Percentiles rank a stretch among this genome's conserved stretches.
These are phyloP conservation scores for Apostasia ramifera DNA, from an alignment of 106 monocot genomes.

Conservation along the genomic window DNA sequence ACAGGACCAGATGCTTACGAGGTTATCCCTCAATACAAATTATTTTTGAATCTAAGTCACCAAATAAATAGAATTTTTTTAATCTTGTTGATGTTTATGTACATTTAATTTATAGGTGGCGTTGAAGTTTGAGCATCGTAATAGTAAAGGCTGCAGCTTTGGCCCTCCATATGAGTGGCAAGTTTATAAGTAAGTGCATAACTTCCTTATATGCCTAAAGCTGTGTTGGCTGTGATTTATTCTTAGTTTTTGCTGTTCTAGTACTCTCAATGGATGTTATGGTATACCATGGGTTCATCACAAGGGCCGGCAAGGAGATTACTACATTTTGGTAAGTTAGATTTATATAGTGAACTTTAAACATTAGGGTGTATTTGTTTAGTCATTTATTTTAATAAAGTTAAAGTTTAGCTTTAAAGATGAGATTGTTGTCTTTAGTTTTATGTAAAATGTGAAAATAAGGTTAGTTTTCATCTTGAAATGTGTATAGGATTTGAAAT, in stretches of 20 bases:
- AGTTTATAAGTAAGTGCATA: conserved; percentile 71
- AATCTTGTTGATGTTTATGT: background rate
- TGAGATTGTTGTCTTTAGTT: background rate
- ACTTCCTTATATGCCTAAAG: background rate
- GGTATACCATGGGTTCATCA: conserved; percentile 88
- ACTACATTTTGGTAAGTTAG: conserved; percentile 79
- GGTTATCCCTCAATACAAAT: conserved; percentile 21
- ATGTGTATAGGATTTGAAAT: too few species aligned
- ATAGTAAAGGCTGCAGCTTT: conserved; percentile 90
- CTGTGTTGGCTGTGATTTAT: background rate
- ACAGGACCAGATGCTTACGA: conserved; percentile 93
- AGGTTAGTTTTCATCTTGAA: too few species aligned
- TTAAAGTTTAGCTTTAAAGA: background rate
- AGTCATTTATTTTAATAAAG: too few species aligned
- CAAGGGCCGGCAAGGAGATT: conserved; percentile 96
- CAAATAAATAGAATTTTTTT: background rate
- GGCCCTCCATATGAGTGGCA: conserved; percentile 94
- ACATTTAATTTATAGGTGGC: conserved; percentile 44
- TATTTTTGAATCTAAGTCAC: background rate
- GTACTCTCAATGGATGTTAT: conserved; percentile 93
- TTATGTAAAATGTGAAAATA: too few species aligned
- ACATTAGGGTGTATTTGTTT: too few species aligned
- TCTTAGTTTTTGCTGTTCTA: conserved; percentile 14
- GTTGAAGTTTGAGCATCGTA: conserved; percentile 81
- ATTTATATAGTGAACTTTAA: background rate